Evolutionary conservation across 164 flowering plant species (phyloP), one percentile per base, ranked within the genome.

Genomic region (Amborella trichopoda): DNA sequence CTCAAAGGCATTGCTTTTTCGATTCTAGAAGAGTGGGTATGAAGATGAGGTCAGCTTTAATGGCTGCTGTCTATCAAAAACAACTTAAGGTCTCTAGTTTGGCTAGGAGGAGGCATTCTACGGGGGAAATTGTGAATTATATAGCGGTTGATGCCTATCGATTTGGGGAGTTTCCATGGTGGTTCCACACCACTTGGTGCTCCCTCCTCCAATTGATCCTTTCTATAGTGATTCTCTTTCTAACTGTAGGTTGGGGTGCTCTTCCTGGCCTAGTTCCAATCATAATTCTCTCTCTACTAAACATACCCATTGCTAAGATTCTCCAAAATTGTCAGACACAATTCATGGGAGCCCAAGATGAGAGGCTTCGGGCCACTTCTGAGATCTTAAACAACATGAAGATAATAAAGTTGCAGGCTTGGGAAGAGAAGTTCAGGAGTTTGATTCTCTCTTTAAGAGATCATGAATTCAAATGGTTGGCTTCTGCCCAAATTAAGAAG

Each of bases 111-210:
- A 67, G 65, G 33, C 91, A 90, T 42, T 75, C 95, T 13, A 68
- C 82, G 2, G 95, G 97, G 2, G 95, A 86, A 71, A 66, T 86
- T 32, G 91, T 83, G 52, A 86, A 83, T 30, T 90, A 86, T 44
- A 78, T 90, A 1, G 79, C 88, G 2, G 78, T 90, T 5, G 95
- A 90, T 71, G 95, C 94, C 25, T 81, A 83, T 45, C 58, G 94
- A 28, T 70, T 90, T 70, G 91, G 89, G 2, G 97, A 90, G 36
- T 74, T 63, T 48, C 70, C 73, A 0, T 73, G 75, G 74, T 77
- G 88, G 88, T 72, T 83, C 46, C 97, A 90, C 47, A 33, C 63
- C 3, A 28, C 53, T 11, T 90, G 94, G 95, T 57, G 58, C 23
- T 32, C 43, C 2, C 40, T 40, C 8, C 16, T 83, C 43, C 94